phyloP scores from a whole-genome alignment of 2,329 filamentous ascomycete species.

The Chaetothyriales sp. region DNA sequence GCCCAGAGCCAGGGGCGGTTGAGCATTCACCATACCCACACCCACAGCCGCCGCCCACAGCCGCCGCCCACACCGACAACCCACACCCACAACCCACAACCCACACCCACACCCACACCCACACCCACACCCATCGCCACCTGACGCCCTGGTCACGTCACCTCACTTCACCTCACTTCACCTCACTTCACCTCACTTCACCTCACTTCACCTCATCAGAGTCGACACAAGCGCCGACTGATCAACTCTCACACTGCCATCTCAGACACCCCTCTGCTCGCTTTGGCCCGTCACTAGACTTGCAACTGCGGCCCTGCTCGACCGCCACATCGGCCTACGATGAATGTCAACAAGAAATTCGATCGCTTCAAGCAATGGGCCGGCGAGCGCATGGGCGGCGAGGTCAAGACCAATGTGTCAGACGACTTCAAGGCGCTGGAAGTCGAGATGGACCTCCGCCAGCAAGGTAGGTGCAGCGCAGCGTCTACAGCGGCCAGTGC shows the following conservation, averaged over 20 bases:
- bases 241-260: background rate
- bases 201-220: background rate
- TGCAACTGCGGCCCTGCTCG: background rate
- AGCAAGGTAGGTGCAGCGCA: conserved; percentile 51
- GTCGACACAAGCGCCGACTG: background rate
- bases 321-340: conserved; percentile 19
- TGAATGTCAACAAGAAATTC: conserved; percentile 72
- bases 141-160: background rate
- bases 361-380: conserved; percentile 97
- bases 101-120: too few relatives aligned
- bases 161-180: background rate
- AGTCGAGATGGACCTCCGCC: conserved; percentile 74
- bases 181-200: background rate
- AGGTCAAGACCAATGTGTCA: conserved; percentile 71
- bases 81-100: too few relatives aligned
- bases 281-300: background rate
- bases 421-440: conserved; percentile 88
- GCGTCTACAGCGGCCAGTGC: too few relatives aligned
- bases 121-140: background rate
- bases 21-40: too few relatives aligned
- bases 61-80: too few relatives aligned
- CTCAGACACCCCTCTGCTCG: background rate
- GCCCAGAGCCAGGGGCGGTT: too few relatives aligned
- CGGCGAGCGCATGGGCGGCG: conserved; percentile 86
- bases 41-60: too few relatives aligned